Evolutionary conservation across 2,329 filamentous ascomycete species (phyloP).

Genomic region (Rutstroemia sp.): DNA sequence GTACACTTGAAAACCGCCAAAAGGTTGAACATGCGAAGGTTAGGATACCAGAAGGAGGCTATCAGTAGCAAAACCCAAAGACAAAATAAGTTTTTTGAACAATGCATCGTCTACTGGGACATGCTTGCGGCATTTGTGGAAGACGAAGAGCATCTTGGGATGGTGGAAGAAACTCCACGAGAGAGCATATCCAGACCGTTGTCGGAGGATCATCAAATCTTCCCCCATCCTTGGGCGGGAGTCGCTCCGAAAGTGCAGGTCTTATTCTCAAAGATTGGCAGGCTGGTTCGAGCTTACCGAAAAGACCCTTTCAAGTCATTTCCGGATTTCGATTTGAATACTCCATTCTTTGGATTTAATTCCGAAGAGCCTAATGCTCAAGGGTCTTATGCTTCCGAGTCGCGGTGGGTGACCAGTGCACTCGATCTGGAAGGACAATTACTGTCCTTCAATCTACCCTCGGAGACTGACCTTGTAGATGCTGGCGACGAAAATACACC

Average conservation of each 20-base stretch:
- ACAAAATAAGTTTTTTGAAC: conserved; percentile 26
- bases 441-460: conserved; percentile 20
- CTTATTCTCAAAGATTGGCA: conserved; percentile 24
- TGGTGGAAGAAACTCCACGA: background rate
- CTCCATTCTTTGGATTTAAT: background rate
- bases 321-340: background rate
- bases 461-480: conserved; percentile 18
- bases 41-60: conserved; percentile 15
- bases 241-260: conserved; percentile 22
- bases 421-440: conserved; percentile 23
- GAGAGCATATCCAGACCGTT: background rate
- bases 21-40: conserved; percentile 19
- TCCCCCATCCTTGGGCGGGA: conserved; percentile 27
- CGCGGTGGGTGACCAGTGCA: conserved; percentile 16
- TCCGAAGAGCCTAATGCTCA: background rate
- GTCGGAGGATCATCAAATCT: conserved; percentile 15
- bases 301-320: conserved; percentile 9
- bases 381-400: conserved; percentile 12
- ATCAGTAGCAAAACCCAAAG: conserved; percentile 15
- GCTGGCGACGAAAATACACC: conserved; percentile 26
- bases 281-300: conserved; percentile 22
- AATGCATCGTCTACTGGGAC: conserved; percentile 29
- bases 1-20: conserved; percentile 26
- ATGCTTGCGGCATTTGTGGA: conserved; percentile 26
- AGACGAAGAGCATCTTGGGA: conserved; percentile 17